Base-by-base conservation (phyloP, 1,139 yeast species). In the Saccharomycopsis phalli region DNA sequence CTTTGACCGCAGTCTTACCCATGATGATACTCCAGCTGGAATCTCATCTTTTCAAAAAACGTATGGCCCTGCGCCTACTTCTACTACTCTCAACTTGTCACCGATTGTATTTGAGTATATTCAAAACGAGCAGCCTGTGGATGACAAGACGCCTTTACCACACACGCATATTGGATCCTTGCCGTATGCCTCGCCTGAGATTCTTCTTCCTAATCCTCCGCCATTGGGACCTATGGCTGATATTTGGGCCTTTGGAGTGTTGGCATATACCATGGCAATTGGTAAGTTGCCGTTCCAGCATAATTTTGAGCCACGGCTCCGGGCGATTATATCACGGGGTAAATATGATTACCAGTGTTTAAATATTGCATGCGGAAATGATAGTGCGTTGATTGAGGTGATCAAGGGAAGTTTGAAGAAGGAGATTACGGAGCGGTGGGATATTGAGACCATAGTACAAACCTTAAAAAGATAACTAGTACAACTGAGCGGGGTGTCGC, bases 111-210 rank as follows among this genome's bases (percentile, higher is more conserved):
- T 38, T 14, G 29, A 46, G 7, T 43, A 40, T n/a, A 44, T 42
- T 28, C 46, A 46, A 28, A 31, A 44, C 31, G 37, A 41, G 17
- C 52, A 49, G 22, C 47, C 47, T 18, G 33, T 39, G 19, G 36
- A 38, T 25, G 47, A 44, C 30, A 44, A 44, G 27, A 44, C 47
- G 2, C 47, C 41, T 8, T 34, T 73, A 28, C 82, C 83, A 1
- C 81, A 76, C 53, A 63, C 74, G 21, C 81, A 76, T 51, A 82
- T 86, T 44, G 97, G 97, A 0, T 86, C 95, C 1, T 65, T 88
- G 30, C 96, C 96, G 0, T 88, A 86, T 56, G 95, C 95, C 1
- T 73, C 95, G 0, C 97, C 97, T 0, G 95, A 88, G 54, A 64
- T 86, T 26, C 63, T 87, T 39, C 63, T 68, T 31, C 78, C 83